These are phyloP conservation scores for Suillus sp. DNA, from an alignment of 768 basidiomycete genomes.

Conservation along the genomic window DNA sequence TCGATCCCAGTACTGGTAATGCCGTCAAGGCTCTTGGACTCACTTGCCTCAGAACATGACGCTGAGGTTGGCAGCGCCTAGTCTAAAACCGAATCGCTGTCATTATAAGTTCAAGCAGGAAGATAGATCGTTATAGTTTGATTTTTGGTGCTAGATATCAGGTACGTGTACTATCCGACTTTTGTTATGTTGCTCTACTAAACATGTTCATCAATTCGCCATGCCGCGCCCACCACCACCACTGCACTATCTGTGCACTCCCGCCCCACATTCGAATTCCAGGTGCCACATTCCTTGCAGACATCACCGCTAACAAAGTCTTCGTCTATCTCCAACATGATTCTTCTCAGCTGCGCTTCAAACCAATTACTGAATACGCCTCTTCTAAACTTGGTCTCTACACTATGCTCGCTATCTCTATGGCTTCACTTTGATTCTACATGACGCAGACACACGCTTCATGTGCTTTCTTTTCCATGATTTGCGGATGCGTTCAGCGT, in stretches of 20 bases:
- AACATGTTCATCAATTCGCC: not conserved
- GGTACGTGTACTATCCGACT: not conserved
- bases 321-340: too few relatives aligned
- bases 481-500: not conserved
- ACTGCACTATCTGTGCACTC: not conserved
- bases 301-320: too few relatives aligned
- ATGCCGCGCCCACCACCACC: not conserved
- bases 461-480: not conserved
- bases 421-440: conserved; percentile 26
- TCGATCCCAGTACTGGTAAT: not conserved
- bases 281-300: too few relatives aligned
- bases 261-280: not conserved
- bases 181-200: not conserved
- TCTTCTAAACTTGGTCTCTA: conserved; percentile 21
- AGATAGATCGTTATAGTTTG: not conserved
- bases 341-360: too few relatives aligned
- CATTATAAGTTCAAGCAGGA: not conserved
- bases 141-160: not conserved
- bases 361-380: too few relatives aligned
- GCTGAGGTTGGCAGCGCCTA: not conserved
- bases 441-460: not conserved
- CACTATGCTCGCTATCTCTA: too few relatives aligned
- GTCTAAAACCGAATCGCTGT: not conserved
- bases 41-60: not conserved
- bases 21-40: not conserved